These are phyloP conservation scores for Ramaria sp. DNA, from an alignment of 768 basidiomycete species.

Conservation along the genomic window DNA sequence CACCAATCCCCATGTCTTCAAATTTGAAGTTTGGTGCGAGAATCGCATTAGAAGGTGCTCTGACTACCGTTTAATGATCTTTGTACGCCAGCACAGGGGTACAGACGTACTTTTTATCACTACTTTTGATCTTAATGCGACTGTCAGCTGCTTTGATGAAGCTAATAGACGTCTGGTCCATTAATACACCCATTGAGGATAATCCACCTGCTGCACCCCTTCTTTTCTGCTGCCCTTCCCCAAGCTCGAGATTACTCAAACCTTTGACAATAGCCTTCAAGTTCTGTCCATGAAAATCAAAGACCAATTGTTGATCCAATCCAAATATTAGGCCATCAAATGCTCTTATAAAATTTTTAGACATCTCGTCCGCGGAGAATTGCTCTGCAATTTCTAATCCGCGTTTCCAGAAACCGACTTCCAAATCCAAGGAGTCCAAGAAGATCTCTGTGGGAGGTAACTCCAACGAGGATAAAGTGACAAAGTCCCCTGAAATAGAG, in stretches of 20 bases:
- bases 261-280: constrained; percentile 61
- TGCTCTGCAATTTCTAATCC: constrained; percentile 47
- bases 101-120: constrained; percentile 65
- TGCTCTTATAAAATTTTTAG: constrained; percentile 57
- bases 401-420: constrained; percentile 53
- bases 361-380: constrained; percentile 87
- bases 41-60: constrained; percentile 88
- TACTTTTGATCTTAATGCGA: constrained; percentile 83
- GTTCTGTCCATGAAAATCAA: constrained; percentile 83
- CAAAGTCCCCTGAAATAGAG: constrained; percentile 64
- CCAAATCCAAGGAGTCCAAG: constrained; percentile 70
- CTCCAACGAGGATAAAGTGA: constrained; percentile 54
- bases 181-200: constrained; percentile 54
- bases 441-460: constrained; percentile 27
- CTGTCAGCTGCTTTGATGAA: constrained; percentile 78
- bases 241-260: constrained; percentile 47
- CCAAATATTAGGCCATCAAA: constrained; percentile 66
- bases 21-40: constrained; percentile 98
- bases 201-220: constrained; percentile 24
- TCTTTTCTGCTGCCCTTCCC: constrained; percentile 39
- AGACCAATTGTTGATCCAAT: constrained; percentile 57
- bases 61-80: constrained; percentile 21
- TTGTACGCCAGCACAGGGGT: neutral
- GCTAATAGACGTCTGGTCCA: constrained; percentile 87
- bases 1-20: constrained; percentile 99